Conservation (phyloP, 768 basidiomycete genomes). For the Podaxis carcinomalis region DNA sequence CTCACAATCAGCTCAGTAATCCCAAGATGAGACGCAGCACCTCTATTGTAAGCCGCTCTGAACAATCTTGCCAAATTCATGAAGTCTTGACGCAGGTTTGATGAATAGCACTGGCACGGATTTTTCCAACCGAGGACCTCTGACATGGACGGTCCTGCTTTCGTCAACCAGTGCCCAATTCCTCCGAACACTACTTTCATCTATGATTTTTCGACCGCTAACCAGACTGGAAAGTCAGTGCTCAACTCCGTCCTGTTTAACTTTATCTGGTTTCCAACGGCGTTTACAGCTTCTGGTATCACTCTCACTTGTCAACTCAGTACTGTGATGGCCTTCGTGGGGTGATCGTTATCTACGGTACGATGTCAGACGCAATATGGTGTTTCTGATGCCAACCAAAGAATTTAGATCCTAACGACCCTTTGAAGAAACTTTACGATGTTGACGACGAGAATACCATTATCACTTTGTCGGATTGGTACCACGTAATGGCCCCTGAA, state of each 20-base stretch:
- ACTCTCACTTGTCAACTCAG: constrained; percentile 12
- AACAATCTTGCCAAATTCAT: neutral
- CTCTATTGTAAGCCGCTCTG: constrained; percentile 15
- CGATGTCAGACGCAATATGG: neutral
- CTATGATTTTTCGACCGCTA: constrained; percentile 22
- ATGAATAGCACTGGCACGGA: constrained; percentile 19
- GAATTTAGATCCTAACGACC: constrained; percentile 12
- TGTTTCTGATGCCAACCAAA: neutral
- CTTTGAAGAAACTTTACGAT: constrained; percentile 16
- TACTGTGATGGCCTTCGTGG: constrained; percentile 20
- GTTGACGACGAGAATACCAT: constrained; percentile 15
- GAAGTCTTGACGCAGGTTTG: neutral
- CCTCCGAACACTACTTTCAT: constrained; percentile 25
- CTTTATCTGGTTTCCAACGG: too few relatives aligned
- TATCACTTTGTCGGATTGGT: constrained; percentile 15
- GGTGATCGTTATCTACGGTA: constrained; percentile 25
- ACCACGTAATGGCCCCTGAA: constrained; percentile 8
- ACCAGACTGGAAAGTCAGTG: constrained; percentile 22
- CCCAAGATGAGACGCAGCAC: constrained; percentile 28
- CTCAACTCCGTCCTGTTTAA: too few relatives aligned
- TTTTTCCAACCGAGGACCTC: constrained; percentile 18
- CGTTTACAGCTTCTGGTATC: constrained; percentile 24
- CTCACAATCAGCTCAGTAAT: constrained; percentile 28
- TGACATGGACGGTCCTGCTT: constrained; percentile 24
- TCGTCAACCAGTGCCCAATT: constrained; percentile 27